Base-by-base conservation (phyloP, 1,284 basidiomycete genomes). In the Agroathelia rolfsii region DNA sequence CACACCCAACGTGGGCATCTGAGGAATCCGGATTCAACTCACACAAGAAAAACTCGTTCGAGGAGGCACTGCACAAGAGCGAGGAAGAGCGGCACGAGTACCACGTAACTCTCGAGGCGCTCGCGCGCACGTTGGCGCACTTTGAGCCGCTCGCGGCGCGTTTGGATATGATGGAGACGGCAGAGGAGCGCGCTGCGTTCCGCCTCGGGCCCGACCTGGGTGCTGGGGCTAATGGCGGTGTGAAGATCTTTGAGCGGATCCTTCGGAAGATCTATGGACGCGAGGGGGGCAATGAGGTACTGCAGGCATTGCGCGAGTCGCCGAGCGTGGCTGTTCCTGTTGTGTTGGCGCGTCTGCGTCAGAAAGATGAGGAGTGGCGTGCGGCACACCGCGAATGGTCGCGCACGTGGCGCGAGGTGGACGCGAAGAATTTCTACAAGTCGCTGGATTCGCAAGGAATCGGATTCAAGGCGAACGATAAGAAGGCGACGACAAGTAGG, bases 11-110 rank as follows among this genome's bases (percentile, higher is more conserved):
- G 0, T 96, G 90, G 89, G 89, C 88, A 13, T 96, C 94, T 40
- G 95, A 97, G 49, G 89, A 95, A 45, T 75, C 86, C 1, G 88
- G 87, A 2, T 97, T 97, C 60, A 75, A 90, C 38, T 76, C 93
- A 4, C 90, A 96, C 60, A 94, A 94, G 69, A 97, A 97, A 66
- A 99, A 96, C 55, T 72, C 79, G 3, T 97, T 88, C 55, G 95
- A 98, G 58, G 93, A 97, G 50, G 87, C 88, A 0, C 69, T 98
- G 36, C 93, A 98, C 62, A 88, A 88, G 55, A 85, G 87, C 46
- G 95, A 99, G 56, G 95, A 99, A 55, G 95, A 99, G 56, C 78
- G 95, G 16, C 90, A 97, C 62, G 95, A 98, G 59, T 98, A 93
- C 58, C 92, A 96, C 51, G 94, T 95, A 46, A 87, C 95, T 50